These are phyloP conservation scores for Cladobotryum protrusum DNA, from an alignment of 2,329 filamentous ascomycete genomes.

Conservation along the genomic window DNA sequence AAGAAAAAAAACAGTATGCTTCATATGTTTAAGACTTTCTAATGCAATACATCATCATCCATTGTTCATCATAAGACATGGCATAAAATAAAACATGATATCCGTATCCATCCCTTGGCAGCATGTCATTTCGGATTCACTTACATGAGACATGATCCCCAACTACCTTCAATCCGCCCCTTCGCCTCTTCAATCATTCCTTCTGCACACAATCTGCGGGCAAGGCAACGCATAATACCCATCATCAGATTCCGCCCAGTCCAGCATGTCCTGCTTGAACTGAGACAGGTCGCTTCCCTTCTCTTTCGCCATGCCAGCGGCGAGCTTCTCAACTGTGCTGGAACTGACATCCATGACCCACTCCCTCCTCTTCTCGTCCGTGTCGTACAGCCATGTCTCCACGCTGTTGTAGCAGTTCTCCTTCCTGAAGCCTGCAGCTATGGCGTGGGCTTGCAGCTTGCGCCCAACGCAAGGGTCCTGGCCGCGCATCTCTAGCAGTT, in stretches of 20 bases:
- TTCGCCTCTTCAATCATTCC: not conserved
- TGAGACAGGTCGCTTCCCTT: not conserved
- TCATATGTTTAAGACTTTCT: too few species aligned
- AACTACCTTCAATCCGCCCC: too few species aligned
- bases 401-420: not conserved
- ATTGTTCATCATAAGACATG: too few species aligned
- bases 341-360: not conserved
- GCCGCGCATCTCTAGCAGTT: not conserved
- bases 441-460: not conserved
- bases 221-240: not conserved
- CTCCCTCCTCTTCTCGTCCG: not conserved
- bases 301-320: not conserved
- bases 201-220: not conserved
- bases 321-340: not conserved
- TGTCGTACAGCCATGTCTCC: not conserved
- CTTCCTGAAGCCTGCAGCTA: not conserved
- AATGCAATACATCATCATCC: too few species aligned
- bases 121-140: too few species aligned
- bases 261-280: not conserved
- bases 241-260: not conserved
- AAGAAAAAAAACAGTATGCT: too few species aligned
- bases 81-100: too few species aligned
- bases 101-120: too few species aligned
- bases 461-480: not conserved
- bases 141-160: too few species aligned